Base-by-base conservation (phyloP, 371 early-diverging fungal species). In the Mucor piriformis region DNA sequence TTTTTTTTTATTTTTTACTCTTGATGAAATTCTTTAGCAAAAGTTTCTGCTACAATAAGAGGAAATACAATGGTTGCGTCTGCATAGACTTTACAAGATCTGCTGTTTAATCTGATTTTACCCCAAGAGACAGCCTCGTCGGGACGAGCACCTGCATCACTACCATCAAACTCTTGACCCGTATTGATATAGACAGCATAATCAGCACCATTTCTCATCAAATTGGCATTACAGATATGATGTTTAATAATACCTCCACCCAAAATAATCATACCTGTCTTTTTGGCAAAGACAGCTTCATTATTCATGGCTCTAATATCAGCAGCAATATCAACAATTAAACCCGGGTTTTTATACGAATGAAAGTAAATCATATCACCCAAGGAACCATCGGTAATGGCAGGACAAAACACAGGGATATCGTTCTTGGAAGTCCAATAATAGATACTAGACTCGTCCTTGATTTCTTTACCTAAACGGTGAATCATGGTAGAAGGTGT, bases 91-190 rank as follows among this genome's bases (percentile, higher is more conserved):
- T 99, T 99, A 57, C 97, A 93, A 6, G 92, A 85, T 58, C 85
- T 83, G n/a, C 90, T 95, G 55, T 88, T 83, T 56, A 88, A 76
- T 46, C 89, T 82, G 60, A 99, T 97, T 79, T 99, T 99, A 35
- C 99, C 99, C 99, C 99, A 99, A 16, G 95, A 95, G 29, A 99
- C 91, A 8, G 99, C 99, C 70, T 99, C 99, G 58, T 99, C 99
- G 3, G 99, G 95, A 33, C 92, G 84, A 4, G 99, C 99, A 8
- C 99, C 99, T 13, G 99, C 95, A 83, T 99, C 99, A 71, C 94
- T 93, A 42, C 99, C 99, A 79, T 99, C 99, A 81, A 93, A 99
- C 72, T 99, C 99, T 67, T 95, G 95, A 1, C 92, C 99, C 0
- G 99, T 99, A 71, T 99, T 99, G 74, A 99, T 88, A 63, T 95